These are phyloP conservation scores for Rhodotorula sphaerocarpa DNA, from an alignment of 768 basidiomycete genomes.

Conservation along the genomic window DNA sequence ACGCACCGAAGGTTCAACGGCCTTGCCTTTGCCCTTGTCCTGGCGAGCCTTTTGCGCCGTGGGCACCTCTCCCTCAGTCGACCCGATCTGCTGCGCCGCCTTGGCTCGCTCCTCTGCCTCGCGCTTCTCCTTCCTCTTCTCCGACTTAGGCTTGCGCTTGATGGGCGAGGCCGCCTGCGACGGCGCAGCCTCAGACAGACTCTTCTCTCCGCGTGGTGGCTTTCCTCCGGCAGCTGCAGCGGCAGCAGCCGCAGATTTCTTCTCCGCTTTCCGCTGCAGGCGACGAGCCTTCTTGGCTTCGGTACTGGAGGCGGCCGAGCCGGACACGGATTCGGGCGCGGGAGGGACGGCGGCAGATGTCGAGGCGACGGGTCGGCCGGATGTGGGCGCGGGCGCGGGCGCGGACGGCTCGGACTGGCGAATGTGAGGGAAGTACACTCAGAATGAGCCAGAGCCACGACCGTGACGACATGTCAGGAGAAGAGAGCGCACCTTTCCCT, in stretches of 20 bases:
- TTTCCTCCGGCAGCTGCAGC: neutral
- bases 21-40: slow-evolving; percentile 10
- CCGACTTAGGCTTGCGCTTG: neutral
- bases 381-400: no score
- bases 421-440: no score
- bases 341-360: neutral
- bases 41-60: neutral
- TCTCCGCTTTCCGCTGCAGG: slow-evolving; percentile 9
- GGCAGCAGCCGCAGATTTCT: neutral
- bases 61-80: neutral
- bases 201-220: no score
- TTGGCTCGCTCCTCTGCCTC: neutral
- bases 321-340: neutral
- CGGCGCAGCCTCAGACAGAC: no score
- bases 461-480: no score
- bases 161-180: no score
- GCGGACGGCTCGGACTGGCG: no score
- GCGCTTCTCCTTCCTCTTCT: neutral
- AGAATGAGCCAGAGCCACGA: no score
- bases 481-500: neutral
- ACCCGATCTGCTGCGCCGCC: neutral
- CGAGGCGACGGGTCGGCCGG: no score
- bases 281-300: slow-evolving; percentile 2
- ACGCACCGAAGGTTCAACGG: neutral
- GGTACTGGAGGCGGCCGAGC: neutral